Conservation (phyloP, 108 stramenopile genomes). For the Discostella pseudostelligera region DNA sequence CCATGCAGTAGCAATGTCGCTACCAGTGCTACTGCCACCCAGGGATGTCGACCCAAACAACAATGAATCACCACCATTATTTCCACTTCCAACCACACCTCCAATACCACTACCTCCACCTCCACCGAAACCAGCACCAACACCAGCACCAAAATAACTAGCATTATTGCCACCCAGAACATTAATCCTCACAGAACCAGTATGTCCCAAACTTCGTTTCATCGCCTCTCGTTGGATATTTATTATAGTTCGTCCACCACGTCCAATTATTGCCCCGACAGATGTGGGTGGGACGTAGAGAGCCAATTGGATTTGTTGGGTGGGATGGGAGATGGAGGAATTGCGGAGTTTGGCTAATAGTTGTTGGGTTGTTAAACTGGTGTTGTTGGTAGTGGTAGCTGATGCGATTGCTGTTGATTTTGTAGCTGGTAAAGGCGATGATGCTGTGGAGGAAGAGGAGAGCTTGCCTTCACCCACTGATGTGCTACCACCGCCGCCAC, state of each 20-base stretch:
- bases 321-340: slow-evolving; percentile 34
- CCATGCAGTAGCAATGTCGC: slow-evolving; percentile 8
- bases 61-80: not conserved
- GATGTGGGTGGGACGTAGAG: slow-evolving; percentile 72
- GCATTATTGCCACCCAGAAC: slow-evolving; percentile 39
- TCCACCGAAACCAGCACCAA: not conserved
- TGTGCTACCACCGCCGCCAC: no score
- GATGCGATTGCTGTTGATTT: not conserved
- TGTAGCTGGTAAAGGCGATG: not conserved
- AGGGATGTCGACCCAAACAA: not conserved
- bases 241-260: slow-evolving; percentile 63
- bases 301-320: slow-evolving; percentile 49
- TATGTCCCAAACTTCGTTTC: slow-evolving; percentile 26
- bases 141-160: not conserved
- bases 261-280: slow-evolving; percentile 82
- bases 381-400: slow-evolving; percentile 2
- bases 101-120: not conserved
- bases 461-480: no score
- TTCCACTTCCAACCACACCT: not conserved
- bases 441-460: not conserved
- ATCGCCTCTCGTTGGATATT: slow-evolving; percentile 66
- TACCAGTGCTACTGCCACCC: not conserved
- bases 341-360: slow-evolving; percentile 25
- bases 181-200: slow-evolving; percentile 45
- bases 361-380: slow-evolving; percentile 8